Conservation (phyloP, 2,329 filamentous ascomycete species). For the Sarocladium oryzae region DNA sequence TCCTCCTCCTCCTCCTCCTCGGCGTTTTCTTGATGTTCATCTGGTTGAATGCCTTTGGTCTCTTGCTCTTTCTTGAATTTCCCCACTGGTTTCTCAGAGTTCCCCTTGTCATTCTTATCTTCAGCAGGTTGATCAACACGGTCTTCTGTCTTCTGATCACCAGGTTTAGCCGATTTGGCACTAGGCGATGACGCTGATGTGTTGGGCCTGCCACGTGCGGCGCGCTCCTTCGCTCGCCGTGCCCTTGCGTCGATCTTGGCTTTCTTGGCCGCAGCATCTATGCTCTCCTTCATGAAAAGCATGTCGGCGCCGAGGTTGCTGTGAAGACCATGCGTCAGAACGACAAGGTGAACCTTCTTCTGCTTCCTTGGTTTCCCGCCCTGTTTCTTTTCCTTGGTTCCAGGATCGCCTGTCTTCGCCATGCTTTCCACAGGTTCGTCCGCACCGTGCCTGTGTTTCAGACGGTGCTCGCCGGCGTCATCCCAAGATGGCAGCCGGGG, state of each 20-base stretch:
- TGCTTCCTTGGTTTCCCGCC: conserved; percentile 39
- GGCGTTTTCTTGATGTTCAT: conserved; percentile 16
- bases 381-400: conserved; percentile 19
- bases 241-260: conserved; percentile 63
- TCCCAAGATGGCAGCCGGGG: conserved; percentile 68
- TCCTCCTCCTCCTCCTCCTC: conserved; percentile 43
- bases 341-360: conserved; percentile 82
- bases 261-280: conserved; percentile 74
- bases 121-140: not conserved
- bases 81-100: conserved; percentile 13
- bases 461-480: conserved; percentile 29
- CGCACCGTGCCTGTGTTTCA: conserved; percentile 16
- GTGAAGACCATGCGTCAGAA: conserved; percentile 90
- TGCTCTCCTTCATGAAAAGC: conserved; percentile 95
- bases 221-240: conserved; percentile 46
- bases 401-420: conserved; percentile 25
- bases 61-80: conserved; percentile 10
- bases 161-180: not conserved
- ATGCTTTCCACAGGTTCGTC: conserved; percentile 28
- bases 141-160: conserved; percentile 10
- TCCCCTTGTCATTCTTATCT: conserved; percentile 9
- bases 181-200: not conserved
- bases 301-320: conserved; percentile 95
- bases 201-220: conserved; percentile 18
- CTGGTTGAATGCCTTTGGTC: not conserved